These are phyloP conservation scores for Vitis rupestris DNA, from an alignment of 164 flowering plant species.

Conservation along the genomic window DNA sequence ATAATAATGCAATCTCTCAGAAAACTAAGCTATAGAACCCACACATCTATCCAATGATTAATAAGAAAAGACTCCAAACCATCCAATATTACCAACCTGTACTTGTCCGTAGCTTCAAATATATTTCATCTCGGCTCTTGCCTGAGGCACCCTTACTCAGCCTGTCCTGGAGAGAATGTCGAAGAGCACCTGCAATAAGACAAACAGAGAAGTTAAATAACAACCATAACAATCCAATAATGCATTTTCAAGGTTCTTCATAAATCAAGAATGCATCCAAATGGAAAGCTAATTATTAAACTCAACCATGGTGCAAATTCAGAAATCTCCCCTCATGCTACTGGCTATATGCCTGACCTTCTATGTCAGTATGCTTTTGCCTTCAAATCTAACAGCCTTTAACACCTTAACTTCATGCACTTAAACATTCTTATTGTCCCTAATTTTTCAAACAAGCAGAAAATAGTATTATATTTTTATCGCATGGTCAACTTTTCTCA, in stretches of 20 bases:
- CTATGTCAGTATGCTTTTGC: background rate
- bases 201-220: background rate
- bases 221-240: background rate
- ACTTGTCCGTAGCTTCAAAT: conserved; percentile 87
- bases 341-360: background rate
- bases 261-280: background rate
- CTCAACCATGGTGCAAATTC: too few relatives aligned
- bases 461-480: too few relatives aligned
- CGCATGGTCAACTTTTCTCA: too few relatives aligned
- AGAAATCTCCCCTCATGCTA: background rate
- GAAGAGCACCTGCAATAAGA: conserved; percentile 68
- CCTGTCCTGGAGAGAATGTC: conserved; percentile 95
- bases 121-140: conserved; percentile 85
- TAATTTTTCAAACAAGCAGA: too few relatives aligned
- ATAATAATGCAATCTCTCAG: too few relatives aligned
- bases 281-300: too few relatives aligned
- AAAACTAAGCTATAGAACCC: too few relatives aligned
- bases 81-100: conserved; percentile 55
- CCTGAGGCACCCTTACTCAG: conserved; percentile 77
- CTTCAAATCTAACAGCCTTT: background rate
- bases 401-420: background rate
- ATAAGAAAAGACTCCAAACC: too few relatives aligned
- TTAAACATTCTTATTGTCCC: background rate
- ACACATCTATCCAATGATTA: too few relatives aligned
- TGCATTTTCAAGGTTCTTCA: background rate